A percentile compares a stretch with the other conserved stretches of the same genome.
phyloP scores from a whole-genome alignment of 2,329 filamentous ascomycete species.

The Didymosphaeria variabile region DNA sequence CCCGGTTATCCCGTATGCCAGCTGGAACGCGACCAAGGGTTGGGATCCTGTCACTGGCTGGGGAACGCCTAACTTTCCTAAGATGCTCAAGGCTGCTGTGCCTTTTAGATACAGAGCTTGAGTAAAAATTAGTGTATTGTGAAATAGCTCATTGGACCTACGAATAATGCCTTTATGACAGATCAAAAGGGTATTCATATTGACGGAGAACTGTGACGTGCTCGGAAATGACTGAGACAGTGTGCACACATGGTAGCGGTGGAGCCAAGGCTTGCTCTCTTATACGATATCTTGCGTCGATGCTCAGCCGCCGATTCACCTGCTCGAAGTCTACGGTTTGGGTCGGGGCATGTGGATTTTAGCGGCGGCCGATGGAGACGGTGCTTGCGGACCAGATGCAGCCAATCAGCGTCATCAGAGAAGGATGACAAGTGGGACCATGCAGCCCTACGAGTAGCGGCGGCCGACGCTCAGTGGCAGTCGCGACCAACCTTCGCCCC shows the following conservation, averaged over 20 bases:
- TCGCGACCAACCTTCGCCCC: no score
- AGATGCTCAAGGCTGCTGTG: slow-evolving; percentile 40
- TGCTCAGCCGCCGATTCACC: neutral
- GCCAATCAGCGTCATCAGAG: slow-evolving; percentile 5
- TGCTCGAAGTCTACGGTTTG: neutral
- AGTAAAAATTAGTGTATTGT: neutral
- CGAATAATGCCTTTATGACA: neutral
- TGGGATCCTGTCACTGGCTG: slow-evolving; percentile 48
- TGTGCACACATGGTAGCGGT: neutral
- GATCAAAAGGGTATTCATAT: neutral
- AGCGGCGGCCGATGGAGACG: neutral
- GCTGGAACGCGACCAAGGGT: slow-evolving; percentile 43
- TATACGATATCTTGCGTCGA: neutral
- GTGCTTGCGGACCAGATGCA: neutral
- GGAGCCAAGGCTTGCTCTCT: neutral
- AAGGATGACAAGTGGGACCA: neutral
- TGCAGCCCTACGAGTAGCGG: slow-evolving; percentile 9
- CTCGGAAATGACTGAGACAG: neutral
- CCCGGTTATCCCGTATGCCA: slow-evolving; percentile 41
- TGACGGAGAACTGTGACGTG: neutral
- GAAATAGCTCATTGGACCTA: neutral
- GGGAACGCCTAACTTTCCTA: slow-evolving; percentile 42
- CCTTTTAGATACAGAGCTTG: slow-evolving; percentile 35
- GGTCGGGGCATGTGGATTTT: neutral
- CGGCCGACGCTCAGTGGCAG: slow-evolving; percentile 2